phyloP scores from a whole-genome alignment of 140 eudicot genomes.

The Senecio squalidus region DNA sequence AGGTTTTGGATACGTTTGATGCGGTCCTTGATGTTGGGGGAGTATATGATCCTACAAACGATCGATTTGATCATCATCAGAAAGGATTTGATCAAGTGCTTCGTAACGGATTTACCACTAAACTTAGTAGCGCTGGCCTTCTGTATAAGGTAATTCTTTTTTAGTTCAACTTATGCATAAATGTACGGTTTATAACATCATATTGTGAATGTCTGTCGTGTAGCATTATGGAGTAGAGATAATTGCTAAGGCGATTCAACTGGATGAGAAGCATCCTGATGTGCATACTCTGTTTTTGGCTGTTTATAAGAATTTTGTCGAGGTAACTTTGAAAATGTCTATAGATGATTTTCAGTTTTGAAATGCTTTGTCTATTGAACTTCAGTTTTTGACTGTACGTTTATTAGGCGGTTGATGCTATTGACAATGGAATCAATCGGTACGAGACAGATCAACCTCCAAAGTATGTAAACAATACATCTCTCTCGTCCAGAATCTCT shows the following conservation, averaged over 20 bases:
- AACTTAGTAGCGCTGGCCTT: constrained; percentile 87
- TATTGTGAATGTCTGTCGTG: constrained; percentile 13
- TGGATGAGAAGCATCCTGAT: constrained; percentile 73
- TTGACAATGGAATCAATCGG: constrained; percentile 86
- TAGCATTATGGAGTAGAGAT: constrained; percentile 93
- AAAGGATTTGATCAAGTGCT: constrained; percentile 64
- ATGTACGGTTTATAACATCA: not conserved
- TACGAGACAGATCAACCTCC: constrained; percentile 67
- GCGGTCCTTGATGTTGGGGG: constrained; percentile 88
- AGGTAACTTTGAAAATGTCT: constrained; percentile 39
- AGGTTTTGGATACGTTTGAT: constrained; percentile 66
- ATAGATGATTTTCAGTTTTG: not conserved
- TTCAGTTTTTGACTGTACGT: constrained; percentile 3
- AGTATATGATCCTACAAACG: constrained; percentile 48
- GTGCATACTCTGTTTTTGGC: constrained; percentile 61
- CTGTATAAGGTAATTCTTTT: constrained; percentile 56
- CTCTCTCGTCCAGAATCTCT: constrained; percentile 79
- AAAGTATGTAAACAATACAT: constrained; percentile 69
- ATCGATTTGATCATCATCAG: constrained; percentile 85
- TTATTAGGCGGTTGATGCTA: constrained; percentile 87
- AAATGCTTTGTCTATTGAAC: not conserved
- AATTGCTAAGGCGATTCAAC: constrained; percentile 68
- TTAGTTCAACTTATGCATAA: not conserved
- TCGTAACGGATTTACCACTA: constrained; percentile 61
- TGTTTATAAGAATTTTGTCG: constrained; percentile 78